phyloP scores from a whole-genome alignment of 306 rosid species.

The Vigna mungo region DNA sequence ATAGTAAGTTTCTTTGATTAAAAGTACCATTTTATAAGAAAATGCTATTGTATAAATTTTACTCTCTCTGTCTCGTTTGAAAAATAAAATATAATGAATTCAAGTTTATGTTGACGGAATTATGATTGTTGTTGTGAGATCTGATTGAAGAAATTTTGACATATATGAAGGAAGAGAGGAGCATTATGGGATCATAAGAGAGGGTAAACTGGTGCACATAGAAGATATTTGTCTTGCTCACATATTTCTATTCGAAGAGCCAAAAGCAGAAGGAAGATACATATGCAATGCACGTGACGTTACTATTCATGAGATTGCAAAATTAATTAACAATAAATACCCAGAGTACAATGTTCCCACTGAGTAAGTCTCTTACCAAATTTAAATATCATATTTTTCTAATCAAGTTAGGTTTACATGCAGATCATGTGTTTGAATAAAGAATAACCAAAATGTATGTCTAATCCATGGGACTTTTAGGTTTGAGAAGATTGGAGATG shows the following conservation, averaged over 20 bases:
- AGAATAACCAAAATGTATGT: no score
- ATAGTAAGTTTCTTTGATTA: no score
- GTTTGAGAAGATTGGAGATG: constrained; percentile 63
- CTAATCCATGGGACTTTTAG: constrained; percentile 38
- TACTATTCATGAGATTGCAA: constrained; percentile 65
- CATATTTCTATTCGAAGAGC: constrained; percentile 62
- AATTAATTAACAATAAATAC: constrained; percentile 55
- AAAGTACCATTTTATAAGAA: no score
- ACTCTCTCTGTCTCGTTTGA: no score
- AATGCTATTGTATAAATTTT: no score
- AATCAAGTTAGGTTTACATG: no score
- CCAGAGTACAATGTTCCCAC: constrained; percentile 72
- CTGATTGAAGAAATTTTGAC: no score
- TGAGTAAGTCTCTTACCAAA: constrained; percentile 46
- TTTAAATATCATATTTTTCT: not conserved
- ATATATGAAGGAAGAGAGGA: constrained; percentile 56
- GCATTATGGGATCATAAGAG: constrained; percentile 69
- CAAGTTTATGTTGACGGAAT: no score
- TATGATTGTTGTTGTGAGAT: no score
- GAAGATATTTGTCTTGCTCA: constrained; percentile 77
- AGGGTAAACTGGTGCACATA: constrained; percentile 64
- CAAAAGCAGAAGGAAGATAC: constrained; percentile 67
- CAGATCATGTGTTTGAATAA: no score
- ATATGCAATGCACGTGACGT: constrained; percentile 62
- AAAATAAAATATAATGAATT: no score